phyloP scores from a whole-genome alignment of 192 early-diverging fungal genomes.

The Globomyces pollinis-pini region DNA sequence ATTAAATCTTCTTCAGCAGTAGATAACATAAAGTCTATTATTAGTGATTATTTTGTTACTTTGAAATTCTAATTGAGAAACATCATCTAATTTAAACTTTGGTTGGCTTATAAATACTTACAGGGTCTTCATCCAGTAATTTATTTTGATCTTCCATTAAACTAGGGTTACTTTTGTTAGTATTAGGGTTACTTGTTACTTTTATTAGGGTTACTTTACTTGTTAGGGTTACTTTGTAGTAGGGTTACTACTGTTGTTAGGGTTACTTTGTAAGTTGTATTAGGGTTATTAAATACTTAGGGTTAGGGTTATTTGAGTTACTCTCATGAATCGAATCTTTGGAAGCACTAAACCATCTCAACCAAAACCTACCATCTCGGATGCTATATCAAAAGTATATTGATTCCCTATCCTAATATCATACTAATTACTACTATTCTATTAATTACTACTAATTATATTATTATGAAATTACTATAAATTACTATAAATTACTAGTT shows the following conservation, averaged over 20 bases:
- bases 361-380: constrained; percentile 79
- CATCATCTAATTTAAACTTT: background rate
- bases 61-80: constrained; percentile 43
- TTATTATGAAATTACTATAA: background rate
- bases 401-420: background rate
- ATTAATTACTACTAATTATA: background rate
- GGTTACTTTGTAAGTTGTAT: no score
- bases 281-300: no score
- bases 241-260: no score
- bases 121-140: no score
- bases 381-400: constrained; percentile 57
- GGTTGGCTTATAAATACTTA: no score
- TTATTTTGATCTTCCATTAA: no score
- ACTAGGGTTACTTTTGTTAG: no score
- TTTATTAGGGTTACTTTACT: no score
- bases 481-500: constrained; percentile 3
- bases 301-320: no score
- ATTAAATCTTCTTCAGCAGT: constrained; percentile 34
- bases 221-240: no score
- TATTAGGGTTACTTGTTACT: no score
- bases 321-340: constrained; percentile 91
- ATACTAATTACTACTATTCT: background rate
- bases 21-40: constrained; percentile 48
- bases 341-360: constrained; percentile 74
- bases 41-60: no score